These are phyloP conservation scores for Stachybotrys echinatus DNA, from an alignment of 2,329 filamentous ascomycete species.

Conservation along the genomic window DNA sequence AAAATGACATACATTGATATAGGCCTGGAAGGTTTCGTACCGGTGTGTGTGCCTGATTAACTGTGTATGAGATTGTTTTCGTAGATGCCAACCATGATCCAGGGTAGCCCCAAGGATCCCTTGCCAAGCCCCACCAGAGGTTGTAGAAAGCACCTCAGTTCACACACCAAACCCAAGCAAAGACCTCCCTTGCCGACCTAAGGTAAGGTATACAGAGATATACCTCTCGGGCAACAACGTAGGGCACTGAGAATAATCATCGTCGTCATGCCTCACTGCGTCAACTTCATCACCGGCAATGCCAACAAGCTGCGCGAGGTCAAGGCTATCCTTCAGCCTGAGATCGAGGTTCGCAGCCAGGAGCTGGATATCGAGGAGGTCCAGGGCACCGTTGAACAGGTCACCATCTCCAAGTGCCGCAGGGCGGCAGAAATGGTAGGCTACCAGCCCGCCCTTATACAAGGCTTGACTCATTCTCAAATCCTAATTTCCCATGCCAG, in stretches of 20 bases:
- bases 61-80: no score
- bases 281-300: conserved; percentile 98
- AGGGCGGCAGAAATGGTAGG: conserved; percentile 72
- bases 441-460: background rate
- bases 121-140: no score
- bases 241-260: background rate
- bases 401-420: conserved; percentile 81
- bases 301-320: conserved; percentile 90
- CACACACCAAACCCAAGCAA: no score
- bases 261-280: conserved; percentile 32
- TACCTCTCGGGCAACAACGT: no score
- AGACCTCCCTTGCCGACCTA: no score
- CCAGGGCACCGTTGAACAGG: conserved; percentile 87
- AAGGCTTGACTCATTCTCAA: background rate
- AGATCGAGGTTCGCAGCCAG: conserved; percentile 69
- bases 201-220: no score
- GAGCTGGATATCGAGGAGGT: conserved; percentile 80
- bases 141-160: no score
- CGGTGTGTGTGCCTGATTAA: no score
- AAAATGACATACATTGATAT: no score
- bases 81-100: no score
- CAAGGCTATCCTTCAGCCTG: conserved; percentile 72
- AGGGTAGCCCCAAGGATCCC: no score
- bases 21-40: no score
- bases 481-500: conserved; percentile 34